Evolutionary conservation across 2,329 filamentous ascomycete genomes (phyloP), one percentile per base, ranked within the genome.

Genomic region (Didymellaceae sp.): DNA sequence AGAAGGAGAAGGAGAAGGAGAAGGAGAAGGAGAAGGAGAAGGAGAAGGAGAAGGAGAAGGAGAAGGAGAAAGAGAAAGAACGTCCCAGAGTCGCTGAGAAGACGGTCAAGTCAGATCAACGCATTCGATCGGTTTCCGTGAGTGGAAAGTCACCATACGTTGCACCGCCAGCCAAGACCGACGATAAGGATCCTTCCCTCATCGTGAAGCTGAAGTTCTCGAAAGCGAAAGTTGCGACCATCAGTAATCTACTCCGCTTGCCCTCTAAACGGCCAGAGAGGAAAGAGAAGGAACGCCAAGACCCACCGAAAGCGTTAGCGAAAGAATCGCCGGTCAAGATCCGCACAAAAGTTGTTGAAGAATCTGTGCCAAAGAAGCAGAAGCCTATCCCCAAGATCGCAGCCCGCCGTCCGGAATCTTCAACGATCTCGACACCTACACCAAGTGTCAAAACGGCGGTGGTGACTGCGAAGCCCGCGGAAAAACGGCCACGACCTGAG

Each of bases 201-300:
- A 68, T 82, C 34, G 76, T 82, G 20, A 80, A 74, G 54, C 63
- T 83, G 31, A 81, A 76, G 52, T 83, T 82, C 59, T 78, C 79
- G 13, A 81, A 77, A 59, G 65, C 74, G 31, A 78, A 79, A 59
- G 70, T 71, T 32, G 76, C 75, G 45, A 75, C 76, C n/a, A 74
- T 83, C 24, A 75, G 78, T 22, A 57, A 66, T 20, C 49, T 71
- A 10, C 61, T 75, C 35, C 62, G 61, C 9, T 55, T 74, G 7
- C 69, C 70, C 5, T 60, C 70, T 0, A 72, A 66, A 45, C 43
- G 59, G 34, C 14, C 45, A 2, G 45, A 45, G 10, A 21, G 52
- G 11, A 59, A 65, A 40, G 68, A 62, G 53, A 70, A 67, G 42
- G 64, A 70, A 24, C 68, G 63, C 10, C 56, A 51, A 18, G 64